Percentiles rank a stretch among this genome's conserved stretches.
phyloP scores from a whole-genome alignment of 495 filamentous ascomycete species.

The Penicillium paradoxum region DNA sequence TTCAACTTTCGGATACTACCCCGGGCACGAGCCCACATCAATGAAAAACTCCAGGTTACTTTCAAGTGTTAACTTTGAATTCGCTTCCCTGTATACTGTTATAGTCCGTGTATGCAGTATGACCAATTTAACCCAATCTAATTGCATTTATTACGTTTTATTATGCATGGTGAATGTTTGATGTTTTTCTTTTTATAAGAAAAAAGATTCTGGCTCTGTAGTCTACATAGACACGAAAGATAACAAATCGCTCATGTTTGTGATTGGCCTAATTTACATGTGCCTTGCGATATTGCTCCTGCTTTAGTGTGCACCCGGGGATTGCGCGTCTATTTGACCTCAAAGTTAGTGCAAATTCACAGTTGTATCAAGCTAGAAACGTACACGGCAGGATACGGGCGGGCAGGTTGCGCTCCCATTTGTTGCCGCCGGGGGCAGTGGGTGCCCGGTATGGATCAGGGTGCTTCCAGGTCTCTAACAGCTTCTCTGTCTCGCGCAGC shows the following conservation, averaged over 20 bases:
- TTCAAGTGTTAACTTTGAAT: background rate
- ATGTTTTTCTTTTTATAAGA: background rate
- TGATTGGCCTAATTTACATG: background rate
- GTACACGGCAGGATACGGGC: constrained; percentile 72
- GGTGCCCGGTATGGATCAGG: constrained; percentile 87
- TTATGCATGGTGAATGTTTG: no score
- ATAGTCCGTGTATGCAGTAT: background rate
- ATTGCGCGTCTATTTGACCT: constrained; percentile 11
- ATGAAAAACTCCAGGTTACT: constrained; percentile 31
- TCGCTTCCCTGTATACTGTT: no score
- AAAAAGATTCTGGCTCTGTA: background rate
- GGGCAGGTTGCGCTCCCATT: constrained; percentile 92
- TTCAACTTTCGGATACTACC: constrained; percentile 26
- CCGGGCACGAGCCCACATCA: constrained; percentile 17
- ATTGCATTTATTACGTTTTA: no score
- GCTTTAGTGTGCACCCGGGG: constrained; percentile 12
- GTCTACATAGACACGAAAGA: background rate
- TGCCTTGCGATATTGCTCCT: background rate
- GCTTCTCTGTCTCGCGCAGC: constrained; percentile 77
- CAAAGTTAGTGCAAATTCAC: background rate
- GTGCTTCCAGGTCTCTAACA: constrained; percentile 93
- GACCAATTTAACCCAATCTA: background rate
- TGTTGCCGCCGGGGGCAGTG: constrained; percentile 91
- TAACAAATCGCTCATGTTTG: background rate
- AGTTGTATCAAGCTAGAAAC: constrained; percentile 28